Conservation (phyloP, 495 filamentous ascomycete genomes). For the Hypoxylon intermedium region DNA sequence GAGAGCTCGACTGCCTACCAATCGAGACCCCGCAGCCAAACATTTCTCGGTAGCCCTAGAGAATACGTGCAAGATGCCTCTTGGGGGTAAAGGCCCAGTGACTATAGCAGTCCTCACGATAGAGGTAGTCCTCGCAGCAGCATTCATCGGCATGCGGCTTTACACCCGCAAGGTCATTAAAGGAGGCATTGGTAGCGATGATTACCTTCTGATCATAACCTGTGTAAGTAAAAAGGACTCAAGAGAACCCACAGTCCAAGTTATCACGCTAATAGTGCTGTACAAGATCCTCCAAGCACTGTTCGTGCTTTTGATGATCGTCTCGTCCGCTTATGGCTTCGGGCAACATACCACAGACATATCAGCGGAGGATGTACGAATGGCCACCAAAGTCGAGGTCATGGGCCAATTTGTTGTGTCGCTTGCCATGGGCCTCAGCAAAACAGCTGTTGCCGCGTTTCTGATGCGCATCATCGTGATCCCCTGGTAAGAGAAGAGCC, state of each 20-base stretch:
- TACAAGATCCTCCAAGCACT: constrained; percentile 15
- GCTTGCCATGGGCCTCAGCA: constrained; percentile 19
- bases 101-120: constrained; percentile 21
- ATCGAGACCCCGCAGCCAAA: background rate
- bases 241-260: too few relatives aligned
- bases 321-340: constrained; percentile 26
- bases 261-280: background rate
- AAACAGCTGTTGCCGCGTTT: constrained; percentile 15
- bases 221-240: constrained; percentile 17
- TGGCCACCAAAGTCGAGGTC: constrained; percentile 10
- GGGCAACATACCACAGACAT: constrained; percentile 26
- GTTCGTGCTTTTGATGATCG: constrained; percentile 13
- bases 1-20: background rate
- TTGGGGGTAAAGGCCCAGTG: constrained; percentile 25
- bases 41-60: background rate
- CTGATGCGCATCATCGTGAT: constrained; percentile 22
- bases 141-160: constrained; percentile 21
- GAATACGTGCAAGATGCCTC: constrained; percentile 12
- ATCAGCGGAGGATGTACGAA: constrained; percentile 9
- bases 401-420: constrained; percentile 11
- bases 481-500: constrained; percentile 1
- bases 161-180: constrained; percentile 24
- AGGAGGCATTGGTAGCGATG: constrained; percentile 23
- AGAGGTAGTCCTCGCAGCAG: constrained; percentile 16
- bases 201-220: constrained; percentile 27